A percentile compares a stretch with the other conserved stretches of the same genome.
phyloP scores from a whole-genome alignment of 495 filamentous ascomycete species.

The Neurospora hispaniola region DNA sequence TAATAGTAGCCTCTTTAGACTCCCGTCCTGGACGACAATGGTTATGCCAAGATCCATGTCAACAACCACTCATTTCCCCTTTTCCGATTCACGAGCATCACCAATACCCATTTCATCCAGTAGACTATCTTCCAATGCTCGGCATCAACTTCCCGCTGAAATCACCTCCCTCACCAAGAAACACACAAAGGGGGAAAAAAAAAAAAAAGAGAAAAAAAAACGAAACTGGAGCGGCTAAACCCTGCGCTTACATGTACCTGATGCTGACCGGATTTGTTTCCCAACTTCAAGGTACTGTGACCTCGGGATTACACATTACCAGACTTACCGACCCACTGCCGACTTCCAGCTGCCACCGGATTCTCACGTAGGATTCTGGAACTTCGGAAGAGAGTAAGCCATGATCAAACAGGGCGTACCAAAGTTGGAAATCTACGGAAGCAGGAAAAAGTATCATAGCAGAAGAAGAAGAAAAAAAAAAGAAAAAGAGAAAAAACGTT shows the following conservation, averaged over 20 bases:
- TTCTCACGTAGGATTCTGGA: neutral
- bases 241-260: neutral
- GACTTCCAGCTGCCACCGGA: neutral
- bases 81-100: too few species aligned
- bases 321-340: neutral
- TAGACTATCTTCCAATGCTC: neutral
- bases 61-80: neutral
- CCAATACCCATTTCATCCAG: too few species aligned
- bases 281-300: neutral
- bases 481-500: neutral
- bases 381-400: neutral
- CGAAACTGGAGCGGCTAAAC: neutral
- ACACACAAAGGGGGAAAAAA: too few species aligned
- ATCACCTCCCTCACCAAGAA: too few species aligned
- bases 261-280: neutral
- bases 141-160: neutral
- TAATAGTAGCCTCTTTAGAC: neutral
- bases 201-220: neutral
- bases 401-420: neutral
- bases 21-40: neutral
- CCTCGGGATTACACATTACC: neutral
- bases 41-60: neutral
- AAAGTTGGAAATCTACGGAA: neutral
- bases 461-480: neutral
- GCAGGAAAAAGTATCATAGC: neutral